These are phyloP conservation scores for Fusarium setosum DNA, from an alignment of 2,329 filamentous ascomycete genomes.

Conservation along the genomic window DNA sequence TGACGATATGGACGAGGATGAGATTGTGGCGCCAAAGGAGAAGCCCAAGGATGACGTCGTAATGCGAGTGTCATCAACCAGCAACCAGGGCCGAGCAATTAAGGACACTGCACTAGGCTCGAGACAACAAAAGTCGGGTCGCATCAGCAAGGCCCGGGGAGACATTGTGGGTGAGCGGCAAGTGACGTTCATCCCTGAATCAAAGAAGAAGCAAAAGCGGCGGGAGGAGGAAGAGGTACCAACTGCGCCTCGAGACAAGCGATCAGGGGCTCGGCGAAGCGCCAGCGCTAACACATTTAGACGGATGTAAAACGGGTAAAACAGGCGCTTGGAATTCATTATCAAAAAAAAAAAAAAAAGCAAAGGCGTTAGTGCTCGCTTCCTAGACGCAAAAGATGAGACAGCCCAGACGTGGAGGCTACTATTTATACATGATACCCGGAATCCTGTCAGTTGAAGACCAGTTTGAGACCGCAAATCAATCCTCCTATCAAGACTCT, in stretches of 20 bases:
- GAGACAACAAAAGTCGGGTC: slow-evolving; percentile 62
- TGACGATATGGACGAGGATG: slow-evolving; percentile 50
- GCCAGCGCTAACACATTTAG: slow-evolving; percentile 82
- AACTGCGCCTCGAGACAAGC: slow-evolving; percentile 47
- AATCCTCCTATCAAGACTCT: neutral
- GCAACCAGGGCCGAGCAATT: slow-evolving; percentile 67
- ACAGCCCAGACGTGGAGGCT: slow-evolving; percentile 38
- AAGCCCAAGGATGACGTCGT: slow-evolving; percentile 55
- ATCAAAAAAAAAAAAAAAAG: slow-evolving; percentile 24
- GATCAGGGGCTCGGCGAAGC: slow-evolving; percentile 67
- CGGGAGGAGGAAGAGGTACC: slow-evolving; percentile 44
- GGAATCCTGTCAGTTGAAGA: slow-evolving; percentile 43
- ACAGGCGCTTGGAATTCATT: slow-evolving; percentile 39
- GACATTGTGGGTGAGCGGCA: slow-evolving; percentile 72
- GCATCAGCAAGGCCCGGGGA: slow-evolving; percentile 58
- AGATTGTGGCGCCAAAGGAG: slow-evolving; percentile 30
- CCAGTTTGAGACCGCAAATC: slow-evolving; percentile 19
- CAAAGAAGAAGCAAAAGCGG: slow-evolving; percentile 61
- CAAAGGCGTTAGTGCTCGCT: slow-evolving; percentile 39
- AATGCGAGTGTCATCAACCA: slow-evolving; percentile 78
- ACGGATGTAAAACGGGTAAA: slow-evolving; percentile 61
- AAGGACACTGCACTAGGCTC: slow-evolving; percentile 69
- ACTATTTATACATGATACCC: slow-evolving; percentile 46
- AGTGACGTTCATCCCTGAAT: slow-evolving; percentile 78
- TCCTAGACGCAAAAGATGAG: slow-evolving; percentile 37